Conservation (phyloP, 306 rosid genomes). For the Crotalaria pallida region DNA sequence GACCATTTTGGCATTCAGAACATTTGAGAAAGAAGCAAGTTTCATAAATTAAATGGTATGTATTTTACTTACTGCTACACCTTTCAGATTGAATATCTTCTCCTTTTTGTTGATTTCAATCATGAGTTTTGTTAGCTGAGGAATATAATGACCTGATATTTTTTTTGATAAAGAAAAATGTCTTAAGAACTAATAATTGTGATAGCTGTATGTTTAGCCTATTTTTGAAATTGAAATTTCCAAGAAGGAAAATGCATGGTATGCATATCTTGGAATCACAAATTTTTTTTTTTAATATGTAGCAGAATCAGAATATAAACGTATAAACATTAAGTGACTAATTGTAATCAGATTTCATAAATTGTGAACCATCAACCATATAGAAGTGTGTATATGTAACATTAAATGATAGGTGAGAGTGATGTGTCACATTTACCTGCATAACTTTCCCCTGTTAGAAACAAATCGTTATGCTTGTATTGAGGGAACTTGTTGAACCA, state of each 20-base stretch:
- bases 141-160: slow-evolving; percentile 56
- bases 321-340: too few relatives aligned
- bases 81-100: slow-evolving; percentile 47
- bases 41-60: background rate
- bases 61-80: slow-evolving; percentile 50
- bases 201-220: background rate
- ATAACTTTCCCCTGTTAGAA: slow-evolving; percentile 61
- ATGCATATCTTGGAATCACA: too few relatives aligned
- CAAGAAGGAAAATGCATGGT: background rate
- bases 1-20: background rate
- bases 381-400: too few relatives aligned
- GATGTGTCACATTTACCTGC: slow-evolving; percentile 37
- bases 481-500: slow-evolving; percentile 65
- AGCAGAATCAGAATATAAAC: too few relatives aligned
- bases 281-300: too few relatives aligned
- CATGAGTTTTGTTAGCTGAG: slow-evolving; percentile 62
- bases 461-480: slow-evolving; percentile 43
- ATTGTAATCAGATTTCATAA: too few relatives aligned
- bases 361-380: too few relatives aligned
- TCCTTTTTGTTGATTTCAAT: slow-evolving; percentile 43
- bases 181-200: background rate
- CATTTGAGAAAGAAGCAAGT: background rate
- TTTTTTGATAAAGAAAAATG: slow-evolving; percentile 1
- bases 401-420: slow-evolving; percentile 4
- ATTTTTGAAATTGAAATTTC: background rate